Evolutionary conservation across 768 basidiomycete species (phyloP).

Genomic region (Hericium erinaceus): DNA sequence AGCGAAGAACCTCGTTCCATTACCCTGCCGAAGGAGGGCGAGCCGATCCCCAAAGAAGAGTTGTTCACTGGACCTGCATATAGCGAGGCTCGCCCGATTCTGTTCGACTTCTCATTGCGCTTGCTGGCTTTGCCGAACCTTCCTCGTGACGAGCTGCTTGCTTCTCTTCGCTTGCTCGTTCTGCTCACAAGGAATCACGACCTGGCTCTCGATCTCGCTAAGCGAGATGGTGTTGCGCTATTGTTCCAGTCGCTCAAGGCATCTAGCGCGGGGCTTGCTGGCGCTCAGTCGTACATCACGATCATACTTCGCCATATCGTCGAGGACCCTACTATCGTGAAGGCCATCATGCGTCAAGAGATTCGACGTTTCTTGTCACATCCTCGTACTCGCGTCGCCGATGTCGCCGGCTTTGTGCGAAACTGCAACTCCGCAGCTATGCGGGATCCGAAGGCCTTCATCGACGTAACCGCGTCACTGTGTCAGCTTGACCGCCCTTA

Average conservation of each 20-base stretch:
- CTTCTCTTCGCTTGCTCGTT: constrained; percentile 75
- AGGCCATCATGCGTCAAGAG: constrained; percentile 71
- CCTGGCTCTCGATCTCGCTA: constrained; percentile 59
- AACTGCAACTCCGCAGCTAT: constrained; percentile 72
- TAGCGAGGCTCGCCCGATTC: constrained; percentile 46
- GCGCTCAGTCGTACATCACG: constrained; percentile 75
- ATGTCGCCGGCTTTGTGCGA: constrained; percentile 64
- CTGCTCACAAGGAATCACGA: constrained; percentile 69
- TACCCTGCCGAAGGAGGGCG: constrained; percentile 61
- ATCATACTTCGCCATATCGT: constrained; percentile 89
- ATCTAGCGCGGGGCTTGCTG: constrained; percentile 39
- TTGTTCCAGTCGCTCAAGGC: constrained; percentile 63
- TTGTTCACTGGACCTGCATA: constrained; percentile 55
- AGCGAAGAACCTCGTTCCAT: constrained; percentile 65
- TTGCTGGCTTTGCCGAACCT: constrained; percentile 57
- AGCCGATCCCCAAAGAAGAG: constrained; percentile 42
- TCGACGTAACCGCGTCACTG: constrained; percentile 59
- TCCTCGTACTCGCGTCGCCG: constrained; percentile 58
- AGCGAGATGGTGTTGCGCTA: constrained; percentile 48
- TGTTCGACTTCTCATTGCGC: constrained; percentile 71
- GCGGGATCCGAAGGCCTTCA: constrained; percentile 70
- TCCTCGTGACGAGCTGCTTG: constrained; percentile 74
- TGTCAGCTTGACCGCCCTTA: constrained; percentile 69
- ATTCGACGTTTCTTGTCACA: constrained; percentile 74
- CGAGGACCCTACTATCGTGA: constrained; percentile 62